Evolutionary conservation across 1,284 basidiomycete genomes (phyloP).

Genomic region (Gymnopus androsaceus): DNA sequence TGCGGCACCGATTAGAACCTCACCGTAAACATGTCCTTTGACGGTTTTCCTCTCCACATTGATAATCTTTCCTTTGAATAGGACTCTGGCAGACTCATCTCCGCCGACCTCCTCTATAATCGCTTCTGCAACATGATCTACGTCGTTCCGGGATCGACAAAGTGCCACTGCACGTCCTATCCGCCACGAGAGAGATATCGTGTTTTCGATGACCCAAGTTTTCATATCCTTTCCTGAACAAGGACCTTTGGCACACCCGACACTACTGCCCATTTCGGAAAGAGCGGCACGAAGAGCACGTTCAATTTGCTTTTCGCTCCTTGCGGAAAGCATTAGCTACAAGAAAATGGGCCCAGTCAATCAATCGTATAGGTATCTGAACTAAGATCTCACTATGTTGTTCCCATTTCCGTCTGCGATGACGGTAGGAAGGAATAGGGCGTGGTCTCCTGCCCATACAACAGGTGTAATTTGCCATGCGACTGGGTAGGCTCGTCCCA

Average conservation of each 20-base stretch:
- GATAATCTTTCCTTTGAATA: conserved; percentile 60
- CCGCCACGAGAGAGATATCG: conserved; percentile 59
- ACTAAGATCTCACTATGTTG: conserved; percentile 30
- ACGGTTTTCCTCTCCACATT: conserved; percentile 47
- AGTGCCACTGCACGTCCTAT: conserved; percentile 52
- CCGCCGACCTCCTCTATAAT: conserved; percentile 53
- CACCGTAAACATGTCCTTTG: conserved; percentile 53
- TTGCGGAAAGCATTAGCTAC: conserved; percentile 37
- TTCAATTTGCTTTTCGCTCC: conserved; percentile 34
- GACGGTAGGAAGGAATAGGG: conserved; percentile 32
- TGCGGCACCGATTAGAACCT: conserved; percentile 44
- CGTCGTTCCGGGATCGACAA: conserved; percentile 41
- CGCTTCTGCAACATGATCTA: conserved; percentile 48
- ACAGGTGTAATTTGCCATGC: conserved; percentile 40
- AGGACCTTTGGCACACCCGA: conserved; percentile 26
- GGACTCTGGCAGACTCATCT: conserved; percentile 36
- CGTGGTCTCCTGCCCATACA: conserved; percentile 36
- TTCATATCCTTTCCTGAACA: conserved; percentile 22
- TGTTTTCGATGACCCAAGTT: conserved; percentile 42
- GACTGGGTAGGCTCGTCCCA: conserved; percentile 45
- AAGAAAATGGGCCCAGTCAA: not conserved
- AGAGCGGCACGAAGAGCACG: conserved; percentile 36
- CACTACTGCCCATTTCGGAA: conserved; percentile 42
- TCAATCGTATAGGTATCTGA: not conserved
- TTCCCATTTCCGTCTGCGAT: conserved; percentile 42